These are phyloP conservation scores for Neospermospora avenae DNA, from an alignment of 2,329 filamentous ascomycete genomes.

Conservation along the genomic window DNA sequence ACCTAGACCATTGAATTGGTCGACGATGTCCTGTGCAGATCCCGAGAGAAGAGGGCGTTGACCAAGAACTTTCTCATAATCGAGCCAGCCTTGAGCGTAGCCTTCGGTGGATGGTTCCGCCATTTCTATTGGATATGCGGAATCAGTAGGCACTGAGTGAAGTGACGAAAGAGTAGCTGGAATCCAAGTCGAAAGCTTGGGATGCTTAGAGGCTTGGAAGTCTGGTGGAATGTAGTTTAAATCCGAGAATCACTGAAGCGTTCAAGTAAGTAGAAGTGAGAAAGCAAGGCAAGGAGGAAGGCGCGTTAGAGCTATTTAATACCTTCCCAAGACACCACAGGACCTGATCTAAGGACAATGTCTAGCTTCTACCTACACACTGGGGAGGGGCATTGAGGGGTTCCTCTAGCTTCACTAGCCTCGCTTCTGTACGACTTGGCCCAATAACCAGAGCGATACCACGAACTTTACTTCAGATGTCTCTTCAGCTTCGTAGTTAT, in stretches of 20 bases:
- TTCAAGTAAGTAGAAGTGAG: neutral
- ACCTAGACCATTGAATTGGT: slow-evolving; percentile 18
- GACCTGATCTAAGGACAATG: neutral
- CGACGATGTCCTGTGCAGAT: slow-evolving; percentile 15
- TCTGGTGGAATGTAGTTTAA: neutral
- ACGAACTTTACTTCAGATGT: neutral
- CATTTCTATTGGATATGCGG: slow-evolving; percentile 1
- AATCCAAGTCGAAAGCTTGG: neutral
- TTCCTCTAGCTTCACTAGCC: neutral
- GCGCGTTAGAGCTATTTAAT: neutral
- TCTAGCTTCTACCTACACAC: neutral
- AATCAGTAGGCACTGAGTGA: neutral
- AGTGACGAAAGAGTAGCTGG: neutral
- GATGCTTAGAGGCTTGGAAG: neutral
- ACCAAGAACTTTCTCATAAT: slow-evolving; percentile 25
- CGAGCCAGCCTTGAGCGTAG: slow-evolving; percentile 27
- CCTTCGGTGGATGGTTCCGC: slow-evolving; percentile 15
- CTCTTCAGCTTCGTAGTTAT: neutral
- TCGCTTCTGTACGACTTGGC: neutral
- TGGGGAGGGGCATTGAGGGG: neutral
- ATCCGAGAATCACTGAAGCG: neutral
- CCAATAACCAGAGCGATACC: neutral
- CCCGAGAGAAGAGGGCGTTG: slow-evolving; percentile 20
- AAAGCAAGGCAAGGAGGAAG: neutral
- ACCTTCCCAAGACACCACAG: neutral